Evolutionary conservation across 352 stramenopile species (phyloP).

Genomic region (Globisporangium canariense): DNA sequence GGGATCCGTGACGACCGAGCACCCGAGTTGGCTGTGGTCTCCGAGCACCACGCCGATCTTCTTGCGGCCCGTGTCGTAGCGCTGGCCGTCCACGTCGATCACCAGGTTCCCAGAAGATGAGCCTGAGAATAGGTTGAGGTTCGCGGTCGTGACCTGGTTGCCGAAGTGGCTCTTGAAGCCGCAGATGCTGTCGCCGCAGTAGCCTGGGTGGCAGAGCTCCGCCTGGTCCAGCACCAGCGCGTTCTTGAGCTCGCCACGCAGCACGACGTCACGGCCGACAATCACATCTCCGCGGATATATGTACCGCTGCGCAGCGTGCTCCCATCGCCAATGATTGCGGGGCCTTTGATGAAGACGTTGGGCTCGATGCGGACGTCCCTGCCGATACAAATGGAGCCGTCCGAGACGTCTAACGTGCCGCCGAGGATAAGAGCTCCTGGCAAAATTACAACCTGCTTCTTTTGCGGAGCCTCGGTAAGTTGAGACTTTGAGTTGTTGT

Average conservation of each 20-base stretch:
- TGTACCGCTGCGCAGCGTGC: conserved; percentile 53
- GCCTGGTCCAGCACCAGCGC: conserved; percentile 66
- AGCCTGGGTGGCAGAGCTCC: conserved; percentile 69
- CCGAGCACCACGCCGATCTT: conserved; percentile 75
- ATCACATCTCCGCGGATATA: conserved; percentile 74
- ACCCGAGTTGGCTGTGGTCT: conserved; percentile 69
- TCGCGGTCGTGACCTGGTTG: conserved; percentile 81
- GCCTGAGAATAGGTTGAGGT: conserved; percentile 52
- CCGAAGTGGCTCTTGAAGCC: conserved; percentile 79
- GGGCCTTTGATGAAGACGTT: conserved; percentile 74
- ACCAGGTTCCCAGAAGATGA: conserved; percentile 24
- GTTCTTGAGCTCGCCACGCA: conserved; percentile 73
- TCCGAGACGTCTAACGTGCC: conserved; percentile 69
- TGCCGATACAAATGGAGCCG: conserved; percentile 62
- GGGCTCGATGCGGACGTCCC: conserved; percentile 60
- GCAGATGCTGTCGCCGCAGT: conserved; percentile 72
- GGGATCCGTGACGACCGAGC: conserved; percentile 66
- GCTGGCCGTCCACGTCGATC: conserved; percentile 28
- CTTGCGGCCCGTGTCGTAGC: conserved; percentile 59
- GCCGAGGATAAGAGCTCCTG: conserved; percentile 44
- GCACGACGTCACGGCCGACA: conserved; percentile 51
- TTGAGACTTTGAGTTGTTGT: not conserved
- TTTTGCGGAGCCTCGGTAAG: conserved; percentile 15
- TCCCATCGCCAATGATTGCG: conserved; percentile 63
- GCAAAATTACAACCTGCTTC: conserved; percentile 48